Base-by-base conservation (phyloP, 208 protist genomes). In the Endotrypanum monterogeii region DNA sequence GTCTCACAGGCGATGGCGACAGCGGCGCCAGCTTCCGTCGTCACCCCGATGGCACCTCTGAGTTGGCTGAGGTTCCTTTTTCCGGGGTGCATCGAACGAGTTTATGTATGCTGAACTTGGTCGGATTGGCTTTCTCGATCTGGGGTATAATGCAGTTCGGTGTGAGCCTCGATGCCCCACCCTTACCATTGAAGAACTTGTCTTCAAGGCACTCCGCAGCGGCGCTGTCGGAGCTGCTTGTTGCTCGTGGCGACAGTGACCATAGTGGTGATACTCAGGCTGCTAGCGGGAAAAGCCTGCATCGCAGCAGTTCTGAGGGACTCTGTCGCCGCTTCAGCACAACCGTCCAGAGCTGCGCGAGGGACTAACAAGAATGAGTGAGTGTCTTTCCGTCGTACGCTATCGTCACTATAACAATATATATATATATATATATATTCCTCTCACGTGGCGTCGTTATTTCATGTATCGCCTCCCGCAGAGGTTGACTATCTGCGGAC, bases 321-420 rank as follows among this genome's bases (percentile, higher is more conserved):
- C 60, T 44, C 60, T 6, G 57, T 39, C 16, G 57, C 57, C 58
- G 55, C 25, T 20, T 30, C 35, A 55, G 58, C 71, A 58, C 18
- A 51, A 44, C 12, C 37, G 35, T 54, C 61, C 1, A 3, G 32
- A 35, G 3, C 73, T 48, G 20, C 41, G 1, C 23, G 14, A 55
- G 74, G 71, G 28, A 67, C 54, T 3, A 84, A 80, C 52, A 84
- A 83, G 72, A 57, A 77, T 28, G 58, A 83, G 57, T 79, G 71
- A 58, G 48, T 14, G 9, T 20, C n/a, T 44, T 8, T 5, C 28
- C 37, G 8, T 44, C 37, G 18, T 14, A 46, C 25, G n/a, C 32
- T 11, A 5, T 28, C 4, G 60, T 6, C 16, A 25, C 35, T 23
- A n/a, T n/a, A n/a, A n/a, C n/a, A n/a, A n/a, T n/a, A n/a, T 63